These are phyloP conservation scores for Ogataea dorogensis DNA, from an alignment of 805 yeast species.

Conservation along the genomic window DNA sequence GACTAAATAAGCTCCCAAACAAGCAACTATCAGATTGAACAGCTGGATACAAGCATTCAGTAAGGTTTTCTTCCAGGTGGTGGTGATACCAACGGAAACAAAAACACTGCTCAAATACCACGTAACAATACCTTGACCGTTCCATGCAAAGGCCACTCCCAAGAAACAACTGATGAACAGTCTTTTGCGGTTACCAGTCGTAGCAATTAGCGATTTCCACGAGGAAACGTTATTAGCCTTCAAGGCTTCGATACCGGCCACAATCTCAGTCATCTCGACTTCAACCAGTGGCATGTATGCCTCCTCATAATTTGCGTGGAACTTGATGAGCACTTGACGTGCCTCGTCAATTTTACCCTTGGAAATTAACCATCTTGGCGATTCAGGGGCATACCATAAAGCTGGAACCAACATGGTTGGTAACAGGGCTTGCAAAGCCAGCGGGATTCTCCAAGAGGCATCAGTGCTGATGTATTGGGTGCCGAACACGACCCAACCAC, in stretches of 20 bases:
- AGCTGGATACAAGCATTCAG: conserved; percentile 52
- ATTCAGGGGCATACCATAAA: conserved; percentile 37
- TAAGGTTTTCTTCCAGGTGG: conserved; percentile 42
- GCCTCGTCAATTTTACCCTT: conserved; percentile 36
- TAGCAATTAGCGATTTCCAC: conserved; percentile 36
- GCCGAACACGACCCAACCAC: conserved; percentile 44
- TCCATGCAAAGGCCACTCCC: conserved; percentile 37
- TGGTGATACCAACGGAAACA: conserved; percentile 51
- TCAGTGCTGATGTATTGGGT: conserved; percentile 29
- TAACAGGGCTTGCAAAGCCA: conserved; percentile 38
- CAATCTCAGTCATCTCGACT: conserved; percentile 35
- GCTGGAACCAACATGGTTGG: conserved; percentile 34
- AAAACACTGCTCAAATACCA: conserved; percentile 47
- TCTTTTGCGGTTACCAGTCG: conserved; percentile 41
- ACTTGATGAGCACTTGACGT: conserved; percentile 30
- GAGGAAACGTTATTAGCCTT: conserved; percentile 30
- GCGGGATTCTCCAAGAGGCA: conserved; percentile 40
- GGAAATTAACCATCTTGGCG: conserved; percentile 36
- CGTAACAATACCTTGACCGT: conserved; percentile 46
- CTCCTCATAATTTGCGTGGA: conserved; percentile 37
- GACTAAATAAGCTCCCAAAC: conserved; percentile 31
- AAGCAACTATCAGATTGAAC: conserved; percentile 41
- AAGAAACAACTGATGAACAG: conserved; percentile 31
- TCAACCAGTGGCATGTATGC: conserved; percentile 33
- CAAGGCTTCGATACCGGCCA: conserved; percentile 33